Conservation (phyloP, 257 asterid species). For the Anisodus acutangulus region DNA sequence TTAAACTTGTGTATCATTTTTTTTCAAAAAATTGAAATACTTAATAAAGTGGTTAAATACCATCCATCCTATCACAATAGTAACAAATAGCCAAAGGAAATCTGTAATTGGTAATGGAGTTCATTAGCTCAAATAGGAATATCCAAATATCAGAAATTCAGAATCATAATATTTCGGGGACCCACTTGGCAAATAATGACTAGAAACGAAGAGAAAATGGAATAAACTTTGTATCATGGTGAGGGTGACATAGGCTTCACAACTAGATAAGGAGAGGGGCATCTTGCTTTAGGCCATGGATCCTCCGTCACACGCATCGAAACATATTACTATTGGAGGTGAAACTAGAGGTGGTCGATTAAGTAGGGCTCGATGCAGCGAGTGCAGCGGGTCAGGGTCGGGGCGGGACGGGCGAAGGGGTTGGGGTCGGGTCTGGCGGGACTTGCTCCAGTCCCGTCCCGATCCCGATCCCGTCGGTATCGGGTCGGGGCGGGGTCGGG, state of each 20-base stretch:
- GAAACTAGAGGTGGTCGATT: too few relatives aligned
- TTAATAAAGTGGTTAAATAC: not conserved
- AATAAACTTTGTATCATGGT: constrained; percentile 26
- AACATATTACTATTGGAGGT: not conserved
- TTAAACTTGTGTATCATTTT: not conserved
- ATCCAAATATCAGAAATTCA: constrained; percentile 27
- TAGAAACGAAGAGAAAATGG: constrained; percentile 25
- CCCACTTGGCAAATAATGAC: constrained; percentile 5
- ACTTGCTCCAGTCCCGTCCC: too few relatives aligned
- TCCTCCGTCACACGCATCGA: constrained; percentile 23
- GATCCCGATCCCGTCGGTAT: too few relatives aligned
- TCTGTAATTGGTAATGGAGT: not conserved
- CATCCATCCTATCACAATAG: not conserved
- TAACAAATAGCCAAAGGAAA: not conserved
- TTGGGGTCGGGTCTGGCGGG: too few relatives aligned
- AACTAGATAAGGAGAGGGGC: not conserved
- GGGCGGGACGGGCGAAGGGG: too few relatives aligned
- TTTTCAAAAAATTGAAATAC: not conserved
- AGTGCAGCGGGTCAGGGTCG: too few relatives aligned
- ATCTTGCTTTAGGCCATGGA: constrained; percentile 25
- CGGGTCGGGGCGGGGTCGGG: too few relatives aligned
- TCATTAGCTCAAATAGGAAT: constrained; percentile 17
- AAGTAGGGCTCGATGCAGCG: too few relatives aligned
- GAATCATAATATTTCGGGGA: constrained; percentile 26
- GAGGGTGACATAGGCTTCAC: constrained; percentile 23